Percentiles rank a stretch among this genome's conserved stretches.
Conservation (phyloP, 306 rosid species). For the Quercus aquifolioides region DNA sequence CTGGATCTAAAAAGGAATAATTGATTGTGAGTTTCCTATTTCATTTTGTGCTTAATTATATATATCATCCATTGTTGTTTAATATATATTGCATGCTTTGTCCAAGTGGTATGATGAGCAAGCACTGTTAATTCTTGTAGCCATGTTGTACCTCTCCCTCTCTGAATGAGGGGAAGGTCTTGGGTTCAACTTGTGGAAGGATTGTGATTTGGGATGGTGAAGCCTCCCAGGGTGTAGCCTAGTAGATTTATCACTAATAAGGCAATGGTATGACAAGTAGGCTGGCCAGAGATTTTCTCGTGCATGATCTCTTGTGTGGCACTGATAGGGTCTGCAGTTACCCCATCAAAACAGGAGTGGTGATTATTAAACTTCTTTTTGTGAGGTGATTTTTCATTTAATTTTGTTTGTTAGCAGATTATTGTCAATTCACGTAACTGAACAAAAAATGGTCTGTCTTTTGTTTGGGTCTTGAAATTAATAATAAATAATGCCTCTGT, state of each 20-base stretch:
- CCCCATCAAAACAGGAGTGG: constrained; percentile 8
- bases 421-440: constrained; percentile 11
- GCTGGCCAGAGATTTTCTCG: neutral
- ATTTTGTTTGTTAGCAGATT: neutral
- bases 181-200: neutral
- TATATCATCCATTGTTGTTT: neutral
- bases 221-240: neutral
- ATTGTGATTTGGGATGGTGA: neutral
- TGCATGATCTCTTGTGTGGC: constrained; percentile 10
- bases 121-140: neutral
- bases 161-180: neutral
- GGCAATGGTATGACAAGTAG: neutral
- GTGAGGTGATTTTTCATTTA: constrained; percentile 13
- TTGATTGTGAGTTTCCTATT: neutral
- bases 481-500: constrained; percentile 13
- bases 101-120: neutral
- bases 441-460: neutral
- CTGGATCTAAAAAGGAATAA: neutral
- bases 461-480: constrained; percentile 15
- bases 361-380: constrained; percentile 14
- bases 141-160: neutral
- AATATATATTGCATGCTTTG: neutral
- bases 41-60: neutral
- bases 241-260: neutral
- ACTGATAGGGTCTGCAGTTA: neutral